Base-by-base conservation (phyloP, 2,329 filamentous ascomycete genomes). In the Botrytis elliptica region DNA sequence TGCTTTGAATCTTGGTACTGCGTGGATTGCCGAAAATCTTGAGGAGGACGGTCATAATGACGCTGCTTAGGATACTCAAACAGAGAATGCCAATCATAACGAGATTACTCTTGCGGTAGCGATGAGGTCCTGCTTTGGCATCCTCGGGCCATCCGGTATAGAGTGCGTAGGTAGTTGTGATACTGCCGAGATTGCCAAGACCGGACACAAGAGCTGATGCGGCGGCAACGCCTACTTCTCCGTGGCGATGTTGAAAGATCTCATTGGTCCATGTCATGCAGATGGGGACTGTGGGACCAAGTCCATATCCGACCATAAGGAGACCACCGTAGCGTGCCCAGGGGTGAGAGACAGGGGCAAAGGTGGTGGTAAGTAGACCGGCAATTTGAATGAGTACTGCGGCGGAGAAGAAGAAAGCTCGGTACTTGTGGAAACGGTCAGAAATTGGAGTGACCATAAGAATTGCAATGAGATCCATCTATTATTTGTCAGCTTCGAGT, bases 241-340 rank as follows among this genome's bases (percentile, higher is more conserved):
- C 93, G 80, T 97, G 94, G 20, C 94, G 91, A 46, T 88, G 88
- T 83, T 97, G 94, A 85, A 97, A 97, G 80, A 97, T 92, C 83
- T 97, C 93, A 76, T 90, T 93, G 46, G 93, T 94, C 94, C 94
- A 97, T 52, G 94, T 92, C 94, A 97, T 97, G 82, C 93, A 95
- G 79, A 95, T 95, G 18, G 94, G 94, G 1, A 97, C 94, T 0
- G 94, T 97, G 5, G 94, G 94, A 1, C 94, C 94, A 2, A 97
- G 90, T 0, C 94, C 94, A 79, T 97, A 97, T 7, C 94, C 94
- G 52, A 97, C 92, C 84, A 97, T 91, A 69, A 97, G 85, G n/a
- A 97, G 88, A 6, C 94, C 94, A 66, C 92, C 93, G 81, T 97
- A 97, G 60, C 94, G 90, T 2, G 93, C 91, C 93, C 94, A 97